Percentiles rank a stretch among this genome's conserved stretches.
These are phyloP conservation scores for Suzukiozyma palmioleophila DNA, from an alignment of 1,139 yeast genomes.

Conservation along the genomic window DNA sequence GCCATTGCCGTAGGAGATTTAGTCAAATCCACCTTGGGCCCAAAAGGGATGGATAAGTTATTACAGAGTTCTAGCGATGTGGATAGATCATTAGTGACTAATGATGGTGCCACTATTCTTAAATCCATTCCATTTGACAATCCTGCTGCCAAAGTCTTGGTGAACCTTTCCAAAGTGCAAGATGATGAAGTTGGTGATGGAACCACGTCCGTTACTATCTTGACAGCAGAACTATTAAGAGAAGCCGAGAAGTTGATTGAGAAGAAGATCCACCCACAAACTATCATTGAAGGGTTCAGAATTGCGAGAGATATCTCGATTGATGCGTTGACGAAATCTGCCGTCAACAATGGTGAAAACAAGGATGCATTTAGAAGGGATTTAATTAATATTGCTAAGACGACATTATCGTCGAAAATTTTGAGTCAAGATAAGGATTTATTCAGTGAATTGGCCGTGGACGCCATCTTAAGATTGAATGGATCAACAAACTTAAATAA, in stretches of 20 bases:
- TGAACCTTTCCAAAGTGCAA: slow-evolving; percentile 93
- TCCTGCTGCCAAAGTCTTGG: slow-evolving; percentile 97
- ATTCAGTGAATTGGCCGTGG: slow-evolving; percentile 87
- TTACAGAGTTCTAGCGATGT: slow-evolving; percentile 83
- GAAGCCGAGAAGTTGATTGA: slow-evolving; percentile 95
- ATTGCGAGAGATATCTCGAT: slow-evolving; percentile 83
- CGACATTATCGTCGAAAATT: slow-evolving; percentile 91
- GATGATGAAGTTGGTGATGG: slow-evolving; percentile 99
- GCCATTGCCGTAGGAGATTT: slow-evolving; percentile 98
- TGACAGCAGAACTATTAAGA: slow-evolving; percentile 85
- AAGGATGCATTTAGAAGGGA: slow-evolving; percentile 68
- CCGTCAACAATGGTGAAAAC: slow-evolving; percentile 69
- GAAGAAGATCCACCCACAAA: slow-evolving; percentile 94
- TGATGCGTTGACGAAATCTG: slow-evolving; percentile 68
- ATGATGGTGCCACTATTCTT: slow-evolving; percentile 96
- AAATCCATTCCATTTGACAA: slow-evolving; percentile 94
- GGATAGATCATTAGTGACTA: slow-evolving; percentile 72
- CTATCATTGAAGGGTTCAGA: slow-evolving; percentile 93
- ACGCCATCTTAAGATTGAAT: slow-evolving; percentile 85
- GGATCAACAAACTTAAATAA: slow-evolving; percentile 95
- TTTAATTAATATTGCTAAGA: slow-evolving; percentile 80
- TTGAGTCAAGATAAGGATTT: slow-evolving; percentile 91
- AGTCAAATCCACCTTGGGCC: slow-evolving; percentile 93
- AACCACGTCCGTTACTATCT: slow-evolving; percentile 95
- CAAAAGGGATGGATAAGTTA: slow-evolving; percentile 97